phyloP scores from a whole-genome alignment of 176 grass and related monocot species.

The Pharus latifolius region DNA sequence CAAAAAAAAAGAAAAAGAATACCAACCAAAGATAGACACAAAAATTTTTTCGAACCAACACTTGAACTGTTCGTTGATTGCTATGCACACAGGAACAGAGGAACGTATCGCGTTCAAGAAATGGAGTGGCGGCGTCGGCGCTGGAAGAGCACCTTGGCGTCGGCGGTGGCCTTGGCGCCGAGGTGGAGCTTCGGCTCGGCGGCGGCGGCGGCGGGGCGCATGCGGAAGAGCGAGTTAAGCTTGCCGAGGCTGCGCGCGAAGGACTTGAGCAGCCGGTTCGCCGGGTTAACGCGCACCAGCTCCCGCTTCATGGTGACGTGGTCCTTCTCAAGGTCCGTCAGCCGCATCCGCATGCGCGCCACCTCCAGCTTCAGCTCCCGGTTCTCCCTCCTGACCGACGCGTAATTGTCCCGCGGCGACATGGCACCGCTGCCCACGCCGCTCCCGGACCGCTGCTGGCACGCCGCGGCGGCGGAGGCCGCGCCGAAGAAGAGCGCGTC shows the following conservation, averaged over 20 bases:
- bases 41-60: no score
- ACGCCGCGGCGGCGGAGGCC: slow-evolving; percentile 4
- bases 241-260: slow-evolving; percentile 63
- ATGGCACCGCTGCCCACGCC: slow-evolving; percentile 77
- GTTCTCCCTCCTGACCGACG: slow-evolving; percentile 89
- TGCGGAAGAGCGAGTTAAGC: slow-evolving; percentile 35
- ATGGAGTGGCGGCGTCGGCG: slow-evolving; percentile 52
- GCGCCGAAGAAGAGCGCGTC: slow-evolving; percentile 61
- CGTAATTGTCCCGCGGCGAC: slow-evolving; percentile 93
- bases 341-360: slow-evolving; percentile 82
- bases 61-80: no score
- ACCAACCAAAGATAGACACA: no score
- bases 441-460: slow-evolving; percentile 54
- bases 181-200: slow-evolving; percentile 20
- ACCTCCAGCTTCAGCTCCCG: slow-evolving; percentile 91
- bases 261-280: slow-evolving; percentile 63
- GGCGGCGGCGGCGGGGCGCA: slow-evolving; percentile 24
- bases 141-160: slow-evolving; percentile 60
- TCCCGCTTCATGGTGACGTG: slow-evolving; percentile 91
- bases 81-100: no score
- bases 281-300: slow-evolving; percentile 61
- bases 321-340: slow-evolving; percentile 96
- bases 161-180: slow-evolving; percentile 51
- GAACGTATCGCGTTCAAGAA: slow-evolving; percentile 30
- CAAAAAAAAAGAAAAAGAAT: no score